phyloP scores from a whole-genome alignment of 2,329 filamentous ascomycete species.

The Curvularia hawaiiensis region DNA sequence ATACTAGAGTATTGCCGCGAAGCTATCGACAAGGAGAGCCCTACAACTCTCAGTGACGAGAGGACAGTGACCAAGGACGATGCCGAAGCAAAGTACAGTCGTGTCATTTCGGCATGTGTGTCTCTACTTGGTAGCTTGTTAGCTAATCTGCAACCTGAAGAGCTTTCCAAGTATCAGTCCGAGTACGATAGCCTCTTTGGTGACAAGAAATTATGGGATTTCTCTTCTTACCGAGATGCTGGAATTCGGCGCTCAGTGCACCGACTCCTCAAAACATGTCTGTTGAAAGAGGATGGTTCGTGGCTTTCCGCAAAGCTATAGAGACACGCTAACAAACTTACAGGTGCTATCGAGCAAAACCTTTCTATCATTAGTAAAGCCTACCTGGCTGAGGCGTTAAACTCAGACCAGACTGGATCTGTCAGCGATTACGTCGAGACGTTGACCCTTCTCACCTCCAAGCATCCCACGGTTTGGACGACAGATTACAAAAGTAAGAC shows the following conservation, averaged over 20 bases:
- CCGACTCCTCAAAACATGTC: slow-evolving; percentile 57
- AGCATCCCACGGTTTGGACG: slow-evolving; percentile 75
- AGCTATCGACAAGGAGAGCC: slow-evolving; percentile 77
- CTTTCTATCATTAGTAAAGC: slow-evolving; percentile 65
- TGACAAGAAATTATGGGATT: slow-evolving; percentile 65
- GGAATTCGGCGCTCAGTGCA: slow-evolving; percentile 64
- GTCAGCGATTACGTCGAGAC: slow-evolving; percentile 72
- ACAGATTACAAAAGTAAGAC: slow-evolving; percentile 64
- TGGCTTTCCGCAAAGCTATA: not conserved
- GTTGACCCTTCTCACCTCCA: slow-evolving; percentile 68
- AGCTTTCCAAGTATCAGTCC: slow-evolving; percentile 64
- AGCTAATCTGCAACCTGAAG: slow-evolving; percentile 50
- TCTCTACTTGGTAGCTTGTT: slow-evolving; percentile 61
- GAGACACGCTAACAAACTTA: not conserved
- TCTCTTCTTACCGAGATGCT: slow-evolving; percentile 61
- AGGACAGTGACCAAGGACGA: slow-evolving; percentile 84
- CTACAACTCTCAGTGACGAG: slow-evolving; percentile 85
- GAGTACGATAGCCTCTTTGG: slow-evolving; percentile 71
- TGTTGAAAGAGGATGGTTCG: slow-evolving; percentile 54
- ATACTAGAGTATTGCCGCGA: slow-evolving; percentile 83
- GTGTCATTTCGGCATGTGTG: slow-evolving; percentile 70
- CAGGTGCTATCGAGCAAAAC: slow-evolving; percentile 42
- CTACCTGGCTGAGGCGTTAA: slow-evolving; percentile 77
- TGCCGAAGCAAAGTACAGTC: slow-evolving; percentile 80
- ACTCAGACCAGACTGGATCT: slow-evolving; percentile 74